phyloP scores from a whole-genome alignment of 2,329 filamentous ascomycete genomes.

The Aciculosporium take region DNA sequence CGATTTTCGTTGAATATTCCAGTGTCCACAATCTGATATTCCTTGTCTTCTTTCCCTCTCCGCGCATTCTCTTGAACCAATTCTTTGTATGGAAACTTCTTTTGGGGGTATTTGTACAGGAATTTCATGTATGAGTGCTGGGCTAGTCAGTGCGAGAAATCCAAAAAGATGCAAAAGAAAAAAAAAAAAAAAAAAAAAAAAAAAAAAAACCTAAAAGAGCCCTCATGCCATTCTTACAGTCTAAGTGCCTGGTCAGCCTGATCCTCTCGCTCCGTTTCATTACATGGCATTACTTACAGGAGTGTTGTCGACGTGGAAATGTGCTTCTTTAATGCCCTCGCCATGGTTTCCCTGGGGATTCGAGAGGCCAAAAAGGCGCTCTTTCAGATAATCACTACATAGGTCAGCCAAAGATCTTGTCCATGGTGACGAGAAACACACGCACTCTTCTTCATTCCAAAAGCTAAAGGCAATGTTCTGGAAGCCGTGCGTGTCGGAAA shows the following conservation, averaged over 20 bases:
- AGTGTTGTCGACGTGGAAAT: constrained; percentile 93
- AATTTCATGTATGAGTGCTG: constrained; percentile 98
- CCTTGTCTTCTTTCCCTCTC: constrained; percentile 60
- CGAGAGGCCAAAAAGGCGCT: constrained; percentile 84
- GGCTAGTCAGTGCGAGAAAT: constrained; percentile 5
- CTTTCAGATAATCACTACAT: constrained; percentile 74
- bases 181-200: too few relatives aligned
- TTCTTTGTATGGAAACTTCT: constrained; percentile 81
- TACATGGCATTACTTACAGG: constrained; percentile 34
- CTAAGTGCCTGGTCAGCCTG: constrained; percentile 19
- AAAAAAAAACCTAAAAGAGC: too few relatives aligned
- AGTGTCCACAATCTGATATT: constrained; percentile 88
- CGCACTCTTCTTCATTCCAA: constrained; percentile 91
- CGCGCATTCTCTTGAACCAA: constrained; percentile 71
- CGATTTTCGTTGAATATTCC: constrained; percentile 75
- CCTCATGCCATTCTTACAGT: constrained; percentile 34
- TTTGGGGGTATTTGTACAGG: constrained; percentile 93
- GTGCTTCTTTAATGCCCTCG: constrained; percentile 90
- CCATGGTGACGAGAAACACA: background rate
- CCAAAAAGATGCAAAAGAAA: too few relatives aligned
- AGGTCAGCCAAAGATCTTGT: background rate
- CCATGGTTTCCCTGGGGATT: constrained; percentile 97
- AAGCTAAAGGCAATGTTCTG: constrained; percentile 94
- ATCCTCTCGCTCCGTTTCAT: background rate
- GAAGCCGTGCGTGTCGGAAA: constrained; percentile 76